phyloP scores from a whole-genome alignment of 345 rosid genomes.

The Tarenaya hassleriana region DNA sequence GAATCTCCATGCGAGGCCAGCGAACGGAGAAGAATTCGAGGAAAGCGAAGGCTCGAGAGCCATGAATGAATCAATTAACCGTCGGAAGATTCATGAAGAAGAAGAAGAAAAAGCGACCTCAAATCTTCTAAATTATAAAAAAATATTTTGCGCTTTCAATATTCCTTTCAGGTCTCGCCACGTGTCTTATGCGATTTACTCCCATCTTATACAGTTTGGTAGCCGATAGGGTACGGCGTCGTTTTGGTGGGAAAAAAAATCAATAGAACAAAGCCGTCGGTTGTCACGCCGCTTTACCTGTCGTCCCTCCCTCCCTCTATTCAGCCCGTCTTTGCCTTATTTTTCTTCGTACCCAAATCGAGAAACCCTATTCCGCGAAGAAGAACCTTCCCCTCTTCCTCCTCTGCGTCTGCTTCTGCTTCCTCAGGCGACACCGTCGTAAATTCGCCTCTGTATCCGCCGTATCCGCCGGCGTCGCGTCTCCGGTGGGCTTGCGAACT shows the following conservation, averaged over 20 bases:
- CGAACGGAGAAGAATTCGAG: conserved; percentile 28
- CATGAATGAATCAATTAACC: conserved; percentile 12
- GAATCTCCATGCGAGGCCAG: conserved; percentile 11
- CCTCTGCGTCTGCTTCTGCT: conserved; percentile 23
- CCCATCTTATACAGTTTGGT: too few relatives aligned
- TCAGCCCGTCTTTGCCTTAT: conserved; percentile 25
- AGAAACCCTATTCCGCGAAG: conserved; percentile 19
- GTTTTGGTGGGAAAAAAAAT: too few relatives aligned
- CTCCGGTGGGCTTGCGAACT: conserved; percentile 76
- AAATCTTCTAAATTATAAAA: too few relatives aligned
- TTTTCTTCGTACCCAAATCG: conserved; percentile 12
- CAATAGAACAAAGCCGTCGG: too few relatives aligned
- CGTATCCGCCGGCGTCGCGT: conserved; percentile 14
- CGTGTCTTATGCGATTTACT: too few relatives aligned
- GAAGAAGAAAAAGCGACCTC: too few relatives aligned
- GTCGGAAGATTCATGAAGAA: too few relatives aligned
- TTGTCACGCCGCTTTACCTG: too few relatives aligned
- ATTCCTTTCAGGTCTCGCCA: too few relatives aligned
- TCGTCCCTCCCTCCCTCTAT: conserved; percentile 27
- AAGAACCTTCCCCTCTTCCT: conserved; percentile 28
- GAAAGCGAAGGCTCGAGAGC: conserved; percentile 29
- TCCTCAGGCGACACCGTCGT: conserved; percentile 18
- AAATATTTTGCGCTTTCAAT: too few relatives aligned
- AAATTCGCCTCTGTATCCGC: conserved; percentile 10
- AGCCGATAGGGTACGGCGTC: too few relatives aligned